Base-by-base conservation (phyloP, 1,284 basidiomycete species). In the Cerrena zonata region DNA sequence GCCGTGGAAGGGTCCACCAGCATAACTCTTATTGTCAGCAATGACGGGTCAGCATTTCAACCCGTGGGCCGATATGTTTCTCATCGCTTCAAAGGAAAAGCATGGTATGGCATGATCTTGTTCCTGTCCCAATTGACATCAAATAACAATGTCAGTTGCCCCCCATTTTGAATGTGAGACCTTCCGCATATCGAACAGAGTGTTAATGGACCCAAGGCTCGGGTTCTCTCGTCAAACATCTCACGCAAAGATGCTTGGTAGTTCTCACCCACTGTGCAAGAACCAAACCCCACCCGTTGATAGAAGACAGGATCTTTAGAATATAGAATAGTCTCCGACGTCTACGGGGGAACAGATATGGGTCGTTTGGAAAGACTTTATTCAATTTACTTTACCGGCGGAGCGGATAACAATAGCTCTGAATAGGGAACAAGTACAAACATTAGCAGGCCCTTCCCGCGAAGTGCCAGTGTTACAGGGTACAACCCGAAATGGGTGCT, bases 41-140 rank as follows among this genome's bases (percentile, higher is more conserved):
- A 7, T 34, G 30, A 7, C 30, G 7, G 7, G 30, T 15, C 7
- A 15, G n/a, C n/a, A n/a, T n/a, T n/a, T n/a, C n/a, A 34, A 7
- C 30, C 30, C 30, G 15, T 34, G 30, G 15, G 7, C 15, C 11
- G 38, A 30, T 26, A 34, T 34, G 30, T 34, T 34, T 7, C 30
- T 15, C 30, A 49, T 49, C 39, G 22, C 13, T 4, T 12, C 4
- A 5, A 34, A 34, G 7, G 30, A 15, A 34, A 34, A 34, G 30
- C 7, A 34, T 48, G 47, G 47, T 21, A 40, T 11, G 47, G 30
- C 30, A 34, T 34, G 30, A 34, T n/a, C 30, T 34, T 34, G 30
- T 34, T 7, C 7, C 30, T 34, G 7, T 34, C 15, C 7, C 15
- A 15, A 34, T 7, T 34, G 15, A 34, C 30, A 34, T 34, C 30